Percentiles rank a stretch among this genome's conserved stretches.
phyloP scores from a whole-genome alignment of 1,139 yeast genomes.

The Diutina neorugosa region DNA sequence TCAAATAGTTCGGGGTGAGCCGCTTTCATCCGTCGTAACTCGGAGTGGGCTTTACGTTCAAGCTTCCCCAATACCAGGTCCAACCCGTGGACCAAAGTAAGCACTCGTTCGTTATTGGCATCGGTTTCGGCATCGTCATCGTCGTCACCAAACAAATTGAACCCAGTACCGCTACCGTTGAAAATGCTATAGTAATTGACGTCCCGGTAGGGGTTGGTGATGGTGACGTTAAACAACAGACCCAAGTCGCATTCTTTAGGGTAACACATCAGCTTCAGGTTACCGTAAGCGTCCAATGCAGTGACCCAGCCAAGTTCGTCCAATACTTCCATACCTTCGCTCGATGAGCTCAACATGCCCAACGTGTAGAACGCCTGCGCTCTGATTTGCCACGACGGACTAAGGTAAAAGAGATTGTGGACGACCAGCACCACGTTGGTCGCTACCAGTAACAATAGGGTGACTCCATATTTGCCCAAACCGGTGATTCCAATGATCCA shows the following conservation, averaged over 20 bases:
- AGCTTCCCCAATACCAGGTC: constrained; percentile 56
- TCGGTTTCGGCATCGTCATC: not conserved
- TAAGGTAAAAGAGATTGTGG: constrained; percentile 13
- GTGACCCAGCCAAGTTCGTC: constrained; percentile 68
- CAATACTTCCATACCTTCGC: constrained; percentile 74
- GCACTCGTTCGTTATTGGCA: constrained; percentile 14
- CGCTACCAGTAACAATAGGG: constrained; percentile 45
- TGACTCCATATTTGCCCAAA: constrained; percentile 54
- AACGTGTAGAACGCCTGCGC: constrained; percentile 71
- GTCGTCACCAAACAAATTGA: not conserved
- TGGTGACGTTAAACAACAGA: constrained; percentile 15
- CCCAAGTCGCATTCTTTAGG: constrained; percentile 20
- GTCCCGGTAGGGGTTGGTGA: constrained; percentile 22
- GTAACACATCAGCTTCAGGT: constrained; percentile 35
- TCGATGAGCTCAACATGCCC: constrained; percentile 63
- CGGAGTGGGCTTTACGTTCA: constrained; percentile 54
- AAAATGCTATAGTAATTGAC: constrained; percentile 19
- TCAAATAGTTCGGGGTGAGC: constrained; percentile 45
- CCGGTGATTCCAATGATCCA: constrained; percentile 89
- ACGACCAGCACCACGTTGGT: constrained; percentile 32
- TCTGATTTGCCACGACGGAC: constrained; percentile 51
- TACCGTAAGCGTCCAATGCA: constrained; percentile 39
- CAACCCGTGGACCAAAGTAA: constrained; percentile 41
- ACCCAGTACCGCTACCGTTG: constrained; percentile 1
- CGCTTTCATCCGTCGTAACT: constrained; percentile 43